Base-by-base conservation (phyloP, 257 asterid genomes). In the Scutellaria baicalensis region DNA sequence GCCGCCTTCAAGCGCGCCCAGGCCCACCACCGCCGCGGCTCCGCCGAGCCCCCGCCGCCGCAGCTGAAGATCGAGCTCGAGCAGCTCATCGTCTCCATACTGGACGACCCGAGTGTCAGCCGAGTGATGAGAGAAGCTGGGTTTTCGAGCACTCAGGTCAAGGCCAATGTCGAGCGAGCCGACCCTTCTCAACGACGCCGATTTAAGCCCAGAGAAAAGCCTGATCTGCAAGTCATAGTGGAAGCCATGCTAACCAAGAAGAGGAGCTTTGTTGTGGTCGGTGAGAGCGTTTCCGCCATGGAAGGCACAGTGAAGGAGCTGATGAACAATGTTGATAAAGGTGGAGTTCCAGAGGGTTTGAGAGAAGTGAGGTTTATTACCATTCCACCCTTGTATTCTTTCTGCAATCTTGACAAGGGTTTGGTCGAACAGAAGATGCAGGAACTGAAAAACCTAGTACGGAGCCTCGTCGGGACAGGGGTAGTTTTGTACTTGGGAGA, bases 1-100 rank as follows among this genome's bases (percentile, higher is more conserved):
- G 97, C 95, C 3, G 97, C 97, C 66, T 90, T 90, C 77, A 90
- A 90, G 76, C 76, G 97, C 6, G 95, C 97, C 9, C 97, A 90
- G 62, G 91, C 97, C 52, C 91, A 90, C 78, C 93, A 88, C 57
- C 82, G 93, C 43, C 89, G 95, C 6, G 95, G 89, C 57, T 66
- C 87, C 0, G 70, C 77, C 6, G 91, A 88, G 27, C 77, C 71
- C 49, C 90, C 82, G 59, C 92, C 81, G 44, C 96, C 76, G 54
- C 82, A 12, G 84, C 89, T 0, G 9, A 90, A 90, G 31, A 80
- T 90, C 36, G 95, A 88, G 83, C 75, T 86, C n/a, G 84, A 86
- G 45, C 95, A 88, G 82, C 90, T 90, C 4, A 75, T 90, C 20
- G 68, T 90, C 4, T 88, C 97, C 1, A 88, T 90, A 1, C 33